Evolutionary conservation across 805 yeast genomes (phyloP).

Genomic region (Saturnispora dispora): DNA sequence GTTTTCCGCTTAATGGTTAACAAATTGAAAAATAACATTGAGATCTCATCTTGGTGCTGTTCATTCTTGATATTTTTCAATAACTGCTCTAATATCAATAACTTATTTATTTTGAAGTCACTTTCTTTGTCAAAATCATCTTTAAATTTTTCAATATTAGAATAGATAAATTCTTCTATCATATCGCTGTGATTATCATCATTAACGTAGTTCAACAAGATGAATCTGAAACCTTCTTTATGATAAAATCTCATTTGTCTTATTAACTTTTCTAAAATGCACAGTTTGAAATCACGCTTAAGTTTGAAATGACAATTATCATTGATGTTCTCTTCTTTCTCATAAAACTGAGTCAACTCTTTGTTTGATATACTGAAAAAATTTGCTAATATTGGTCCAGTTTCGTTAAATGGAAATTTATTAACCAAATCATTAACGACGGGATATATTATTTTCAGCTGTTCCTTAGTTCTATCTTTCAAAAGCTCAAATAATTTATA

Average conservation of each 20-base stretch:
- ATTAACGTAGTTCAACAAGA: not conserved
- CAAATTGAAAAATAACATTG: not conserved
- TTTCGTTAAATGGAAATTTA: not conserved
- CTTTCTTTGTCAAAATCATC: not conserved
- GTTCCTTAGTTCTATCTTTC: not conserved
- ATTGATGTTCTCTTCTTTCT: not conserved
- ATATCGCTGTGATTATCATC: not conserved
- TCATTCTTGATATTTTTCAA: not conserved
- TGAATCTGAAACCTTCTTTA: not conserved
- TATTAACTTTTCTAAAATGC: not conserved
- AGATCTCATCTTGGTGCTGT: not conserved
- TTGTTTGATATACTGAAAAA: not conserved
- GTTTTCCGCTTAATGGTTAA: not conserved
- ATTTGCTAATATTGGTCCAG: not conserved
- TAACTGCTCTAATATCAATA: not conserved
- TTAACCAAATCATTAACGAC: not conserved
- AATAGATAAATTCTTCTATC: not conserved
- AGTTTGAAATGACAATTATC: not conserved
- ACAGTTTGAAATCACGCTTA: not conserved
- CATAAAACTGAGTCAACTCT: not conserved
- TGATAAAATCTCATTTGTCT: not conserved
- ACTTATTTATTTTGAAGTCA: not conserved
- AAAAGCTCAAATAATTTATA: constrained; percentile 1
- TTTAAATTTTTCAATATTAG: not conserved
- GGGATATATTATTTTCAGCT: not conserved